These are phyloP conservation scores for Tarenaya hassleriana DNA, from an alignment of 345 rosid species.

Conservation along the genomic window DNA sequence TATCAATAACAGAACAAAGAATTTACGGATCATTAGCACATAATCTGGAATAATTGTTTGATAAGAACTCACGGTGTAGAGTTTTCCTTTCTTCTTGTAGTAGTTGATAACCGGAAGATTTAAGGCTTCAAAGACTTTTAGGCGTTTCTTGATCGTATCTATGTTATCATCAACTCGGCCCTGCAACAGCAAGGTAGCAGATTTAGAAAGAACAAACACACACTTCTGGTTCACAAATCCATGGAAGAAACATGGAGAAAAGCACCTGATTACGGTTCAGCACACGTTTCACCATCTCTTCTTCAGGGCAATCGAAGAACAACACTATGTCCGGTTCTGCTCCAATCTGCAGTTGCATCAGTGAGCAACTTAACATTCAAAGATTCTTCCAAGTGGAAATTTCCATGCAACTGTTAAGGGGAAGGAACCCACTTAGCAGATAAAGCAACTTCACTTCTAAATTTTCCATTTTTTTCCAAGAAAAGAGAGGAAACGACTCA, in stretches of 20 bases:
- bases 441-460: neutral
- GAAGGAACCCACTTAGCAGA: neutral
- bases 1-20: neutral
- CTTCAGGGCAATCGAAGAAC: conserved; percentile 69
- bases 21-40: too few relatives aligned
- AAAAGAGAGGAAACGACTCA: conserved; percentile 29
- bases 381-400: neutral
- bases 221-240: neutral
- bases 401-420: neutral
- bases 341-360: conserved; percentile 34
- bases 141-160: conserved; percentile 59
- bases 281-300: conserved; percentile 70
- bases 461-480: neutral
- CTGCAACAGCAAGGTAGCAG: conserved; percentile 31
- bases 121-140: conserved; percentile 44
- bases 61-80: conserved; percentile 42
- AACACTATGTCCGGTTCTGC: conserved; percentile 59
- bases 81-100: conserved; percentile 74
- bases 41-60: neutral
- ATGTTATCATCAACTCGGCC: conserved; percentile 79
- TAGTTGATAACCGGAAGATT: conserved; percentile 70
- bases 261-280: conserved; percentile 68
- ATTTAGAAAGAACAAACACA: conserved; percentile 15
- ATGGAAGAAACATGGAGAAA: conserved; percentile 6
- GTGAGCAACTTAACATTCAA: conserved; percentile 9